Percentiles rank a stretch among this genome's conserved stretches.
Conservation (phyloP, 2,329 filamentous ascomycete species). For the Exophiala sp. region DNA sequence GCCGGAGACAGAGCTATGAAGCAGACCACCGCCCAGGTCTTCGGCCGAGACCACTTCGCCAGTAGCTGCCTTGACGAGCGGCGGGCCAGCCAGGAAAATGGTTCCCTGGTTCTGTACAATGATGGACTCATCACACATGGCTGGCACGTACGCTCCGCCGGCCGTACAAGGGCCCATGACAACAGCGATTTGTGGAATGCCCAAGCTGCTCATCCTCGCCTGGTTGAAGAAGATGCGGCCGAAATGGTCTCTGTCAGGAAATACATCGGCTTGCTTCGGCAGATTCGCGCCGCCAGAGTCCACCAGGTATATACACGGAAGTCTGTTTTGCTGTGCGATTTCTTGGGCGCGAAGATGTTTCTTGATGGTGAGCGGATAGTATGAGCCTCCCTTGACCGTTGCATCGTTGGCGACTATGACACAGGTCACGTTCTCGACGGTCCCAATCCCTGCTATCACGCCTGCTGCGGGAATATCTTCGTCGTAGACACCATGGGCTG, state of each 20-base stretch:
- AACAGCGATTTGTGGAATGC: slow-evolving; percentile 87
- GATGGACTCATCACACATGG: slow-evolving; percentile 96
- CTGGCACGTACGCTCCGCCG: slow-evolving; percentile 89
- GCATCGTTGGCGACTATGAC: slow-evolving; percentile 94
- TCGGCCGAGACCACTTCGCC: slow-evolving; percentile 88
- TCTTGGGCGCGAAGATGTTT: slow-evolving; percentile 92
- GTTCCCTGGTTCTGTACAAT: slow-evolving; percentile 95
- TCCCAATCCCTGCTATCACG: slow-evolving; percentile 87
- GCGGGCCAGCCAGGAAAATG: slow-evolving; percentile 91
- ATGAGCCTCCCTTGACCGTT: slow-evolving; percentile 94
- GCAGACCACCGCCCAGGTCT: slow-evolving; percentile 79
- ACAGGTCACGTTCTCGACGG: slow-evolving; percentile 83
- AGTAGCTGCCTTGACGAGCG: slow-evolving; percentile 90
- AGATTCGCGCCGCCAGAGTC: slow-evolving; percentile 94
- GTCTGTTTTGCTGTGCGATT: slow-evolving; percentile 77
- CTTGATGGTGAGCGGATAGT: slow-evolving; percentile 95
- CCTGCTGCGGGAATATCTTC: slow-evolving; percentile 84
- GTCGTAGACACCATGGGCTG: slow-evolving; percentile 79
- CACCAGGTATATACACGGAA: slow-evolving; percentile 87
- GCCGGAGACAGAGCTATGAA: slow-evolving; percentile 85
- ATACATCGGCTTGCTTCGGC: slow-evolving; percentile 90
- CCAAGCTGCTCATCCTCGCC: slow-evolving; percentile 79
- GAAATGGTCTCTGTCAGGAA: slow-evolving; percentile 91
- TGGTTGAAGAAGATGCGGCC: slow-evolving; percentile 98
- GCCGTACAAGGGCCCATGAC: slow-evolving; percentile 98